Evolutionary conservation across 108 stramenopile species (phyloP).

Genomic region (Skeletonema marinoi): DNA sequence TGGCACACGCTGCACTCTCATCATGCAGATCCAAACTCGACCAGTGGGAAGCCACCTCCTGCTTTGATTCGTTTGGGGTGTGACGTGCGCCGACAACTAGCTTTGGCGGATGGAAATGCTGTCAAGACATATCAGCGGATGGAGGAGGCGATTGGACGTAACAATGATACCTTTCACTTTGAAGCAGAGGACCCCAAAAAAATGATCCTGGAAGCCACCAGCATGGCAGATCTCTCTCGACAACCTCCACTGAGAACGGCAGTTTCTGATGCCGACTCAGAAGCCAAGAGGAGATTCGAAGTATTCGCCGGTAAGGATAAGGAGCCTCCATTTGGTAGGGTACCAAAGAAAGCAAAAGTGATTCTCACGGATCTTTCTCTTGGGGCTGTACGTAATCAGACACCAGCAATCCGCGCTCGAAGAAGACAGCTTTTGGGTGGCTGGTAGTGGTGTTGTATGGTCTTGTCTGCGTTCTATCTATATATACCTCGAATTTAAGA

Average conservation of each 20-base stretch:
- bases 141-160: conserved; percentile 81
- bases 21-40: conserved; percentile 14
- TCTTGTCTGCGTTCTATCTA: no score
- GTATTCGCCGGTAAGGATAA: conserved; percentile 73
- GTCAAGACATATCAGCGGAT: conserved; percentile 78
- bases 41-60: conserved; percentile 41
- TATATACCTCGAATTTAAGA: no score
- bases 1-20: conserved; percentile 70
- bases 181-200: conserved; percentile 42
- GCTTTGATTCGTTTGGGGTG: conserved; percentile 74
- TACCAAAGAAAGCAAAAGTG: conserved; percentile 53
- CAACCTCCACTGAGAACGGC: conserved; percentile 62
- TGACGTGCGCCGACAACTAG: conserved; percentile 77
- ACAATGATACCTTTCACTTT: conserved; percentile 36
- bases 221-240: conserved; percentile 69
- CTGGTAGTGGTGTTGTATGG: background rate
- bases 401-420: conserved; percentile 11
- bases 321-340: conserved; percentile 77
- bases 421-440: conserved; percentile 25
- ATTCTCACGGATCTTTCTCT: conserved; percentile 24
- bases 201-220: conserved; percentile 44
- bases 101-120: conserved; percentile 77
- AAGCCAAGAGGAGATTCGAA: conserved; percentile 83
- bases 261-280: conserved; percentile 54
- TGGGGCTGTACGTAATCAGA: conserved; percentile 19